Base-by-base conservation (phyloP, 306 rosid species). In the Oemleria cerasiformis region DNA sequence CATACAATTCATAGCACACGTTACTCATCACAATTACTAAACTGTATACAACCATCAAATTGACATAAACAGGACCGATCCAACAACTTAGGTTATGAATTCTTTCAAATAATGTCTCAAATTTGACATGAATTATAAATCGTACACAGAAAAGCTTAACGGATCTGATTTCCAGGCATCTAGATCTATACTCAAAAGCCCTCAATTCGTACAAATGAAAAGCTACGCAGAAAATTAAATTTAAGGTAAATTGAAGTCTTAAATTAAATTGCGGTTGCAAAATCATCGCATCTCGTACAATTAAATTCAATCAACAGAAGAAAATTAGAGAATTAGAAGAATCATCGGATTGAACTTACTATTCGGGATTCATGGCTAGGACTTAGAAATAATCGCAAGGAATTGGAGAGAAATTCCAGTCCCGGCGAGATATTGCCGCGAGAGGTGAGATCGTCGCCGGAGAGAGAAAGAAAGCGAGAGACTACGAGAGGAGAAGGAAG, bases 361-460 rank as follows among this genome's bases (percentile, higher is more conserved):
- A 94, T 82, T 94, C 98, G 74, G 98, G 97, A 85, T 88, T 94
- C 98, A 94, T 94, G 88, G 78, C 64, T 71, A 61, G 2, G 72
- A 15, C 70, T 64, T 76, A 80, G 67, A 62, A 60, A 1, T 67
- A 88, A 75, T 71, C 80, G 59, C 48, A 55, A 34, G 16, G 67
- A 65, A 30, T 7, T 62, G 40, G 51, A 25, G 8, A 63, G 43
- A 67, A 14, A 8, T 49, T 4, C 9, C 30, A 45, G 67, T 10
- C 34, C 77, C 83, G 87, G 84, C 79, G 82, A 83, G 69, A 65
- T 61, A 49, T 36, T 51, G 64, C 50, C 20, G 39, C 57, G 40
- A 57, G 30, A 36, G 1, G 44, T 47, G 77, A 67, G 76, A 76
- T 44, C 66, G 73, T 82, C 73, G 83, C 81, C 84, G 87, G 90